Percentiles rank a stretch among this genome's conserved stretches.
Conservation (phyloP, 2,329 filamentous ascomycete species). For the Fusarium sp. region DNA sequence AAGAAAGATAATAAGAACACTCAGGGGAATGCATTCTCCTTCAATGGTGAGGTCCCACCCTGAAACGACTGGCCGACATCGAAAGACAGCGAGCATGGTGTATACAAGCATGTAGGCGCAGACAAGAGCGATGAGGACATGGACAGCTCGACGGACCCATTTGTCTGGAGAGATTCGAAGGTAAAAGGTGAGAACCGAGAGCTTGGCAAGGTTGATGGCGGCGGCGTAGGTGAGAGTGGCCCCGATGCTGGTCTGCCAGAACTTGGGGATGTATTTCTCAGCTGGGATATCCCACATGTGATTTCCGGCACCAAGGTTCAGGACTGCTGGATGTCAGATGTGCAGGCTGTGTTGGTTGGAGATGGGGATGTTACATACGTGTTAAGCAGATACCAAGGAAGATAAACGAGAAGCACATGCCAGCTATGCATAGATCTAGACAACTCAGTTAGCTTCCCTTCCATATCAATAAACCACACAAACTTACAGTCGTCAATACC, state of each 20-base stretch:
- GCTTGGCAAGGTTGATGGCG: conserved; percentile 57
- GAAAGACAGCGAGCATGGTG: conserved; percentile 55
- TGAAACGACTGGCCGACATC: conserved; percentile 59
- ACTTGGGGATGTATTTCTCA: conserved; percentile 40
- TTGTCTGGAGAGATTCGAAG: conserved; percentile 55
- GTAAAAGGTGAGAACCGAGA: conserved; percentile 62
- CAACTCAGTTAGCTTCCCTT: not conserved
- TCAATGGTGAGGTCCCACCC: conserved; percentile 57
- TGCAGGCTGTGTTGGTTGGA: accelerated
- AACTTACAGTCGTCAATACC: conserved; percentile 50
- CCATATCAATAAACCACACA: not conserved
- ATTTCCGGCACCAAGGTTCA: conserved; percentile 45
- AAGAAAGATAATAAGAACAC: conserved; percentile 48
- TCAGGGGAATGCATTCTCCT: conserved; percentile 58
- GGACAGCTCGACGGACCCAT: conserved; percentile 42
- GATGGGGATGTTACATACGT: conserved; percentile 31
- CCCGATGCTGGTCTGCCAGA: conserved; percentile 52
- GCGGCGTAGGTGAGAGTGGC: conserved; percentile 59
- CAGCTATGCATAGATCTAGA: conserved; percentile 46
- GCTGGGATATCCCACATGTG: conserved; percentile 50
- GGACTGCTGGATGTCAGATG: conserved; percentile 36
- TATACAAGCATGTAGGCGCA: conserved; percentile 58
- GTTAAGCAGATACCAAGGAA: conserved; percentile 44
- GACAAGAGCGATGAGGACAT: conserved; percentile 53
- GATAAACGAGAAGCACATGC: conserved; percentile 44